These are phyloP conservation scores for Aspergillus calidoustus DNA, from an alignment of 2,329 filamentous ascomycete genomes.

Conservation along the genomic window DNA sequence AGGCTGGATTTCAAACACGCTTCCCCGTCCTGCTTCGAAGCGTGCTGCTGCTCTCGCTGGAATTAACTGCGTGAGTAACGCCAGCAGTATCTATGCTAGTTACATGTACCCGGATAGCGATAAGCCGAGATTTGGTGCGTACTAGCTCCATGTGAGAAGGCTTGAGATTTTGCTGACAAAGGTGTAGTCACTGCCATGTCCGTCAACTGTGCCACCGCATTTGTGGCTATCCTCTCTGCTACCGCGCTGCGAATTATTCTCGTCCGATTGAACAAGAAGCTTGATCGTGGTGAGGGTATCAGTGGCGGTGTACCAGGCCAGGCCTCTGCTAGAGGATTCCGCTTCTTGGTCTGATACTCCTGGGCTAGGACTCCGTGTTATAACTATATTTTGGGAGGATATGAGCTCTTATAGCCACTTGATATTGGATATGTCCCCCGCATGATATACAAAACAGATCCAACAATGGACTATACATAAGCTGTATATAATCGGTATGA, in stretches of 20 bases:
- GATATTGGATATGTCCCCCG: neutral
- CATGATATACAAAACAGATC: neutral
- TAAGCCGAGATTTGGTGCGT: slow-evolving; percentile 45
- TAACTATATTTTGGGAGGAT: neutral
- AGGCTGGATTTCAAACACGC: slow-evolving; percentile 76
- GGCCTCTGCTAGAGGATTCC: slow-evolving; percentile 65
- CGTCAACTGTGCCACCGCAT: slow-evolving; percentile 69
- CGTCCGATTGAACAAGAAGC: slow-evolving; percentile 68
- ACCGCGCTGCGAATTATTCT: slow-evolving; percentile 67
- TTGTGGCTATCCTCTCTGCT: slow-evolving; percentile 67
- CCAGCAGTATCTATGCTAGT: slow-evolving; percentile 69
- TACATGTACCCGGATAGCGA: slow-evolving; percentile 66
- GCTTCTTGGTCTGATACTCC: slow-evolving; percentile 61
- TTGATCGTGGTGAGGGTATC: slow-evolving; percentile 66
- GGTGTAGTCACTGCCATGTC: slow-evolving; percentile 62
- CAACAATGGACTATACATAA: neutral
- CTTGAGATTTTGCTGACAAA: neutral
- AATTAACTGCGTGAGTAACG: slow-evolving; percentile 75
- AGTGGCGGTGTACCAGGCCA: slow-evolving; percentile 58
- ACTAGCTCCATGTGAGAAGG: slow-evolving; percentile 30
- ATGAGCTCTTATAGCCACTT: neutral
- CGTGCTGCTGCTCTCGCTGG: slow-evolving; percentile 73
- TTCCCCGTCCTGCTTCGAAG: slow-evolving; percentile 77
- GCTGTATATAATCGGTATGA: neutral
- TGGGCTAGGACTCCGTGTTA: neutral